phyloP scores from a whole-genome alignment of 2,329 filamentous ascomycete species.

The Scolecobasidium constrictum region DNA sequence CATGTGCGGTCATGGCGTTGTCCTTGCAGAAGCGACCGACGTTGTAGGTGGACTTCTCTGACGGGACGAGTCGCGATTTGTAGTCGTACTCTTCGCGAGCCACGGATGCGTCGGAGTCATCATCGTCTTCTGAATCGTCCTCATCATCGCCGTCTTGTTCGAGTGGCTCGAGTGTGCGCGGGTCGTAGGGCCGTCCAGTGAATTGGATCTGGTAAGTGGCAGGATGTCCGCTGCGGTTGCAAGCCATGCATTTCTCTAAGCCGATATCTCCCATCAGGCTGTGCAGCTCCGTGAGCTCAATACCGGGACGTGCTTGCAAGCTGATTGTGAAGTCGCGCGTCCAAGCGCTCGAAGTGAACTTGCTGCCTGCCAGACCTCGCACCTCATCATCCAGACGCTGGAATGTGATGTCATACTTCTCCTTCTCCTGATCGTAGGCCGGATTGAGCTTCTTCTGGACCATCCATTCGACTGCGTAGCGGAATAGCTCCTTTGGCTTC shows the following conservation, averaged over 20 bases:
- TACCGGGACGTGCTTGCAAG: constrained; percentile 53
- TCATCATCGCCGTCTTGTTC: constrained; percentile 27
- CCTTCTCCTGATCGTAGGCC: constrained; percentile 50
- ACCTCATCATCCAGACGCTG: constrained; percentile 62
- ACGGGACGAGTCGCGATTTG: constrained; percentile 36
- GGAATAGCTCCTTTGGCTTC: constrained; percentile 62
- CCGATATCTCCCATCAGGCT: constrained; percentile 16
- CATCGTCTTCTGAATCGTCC: constrained; percentile 23
- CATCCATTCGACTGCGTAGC: constrained; percentile 67
- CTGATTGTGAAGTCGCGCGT: constrained; percentile 53
- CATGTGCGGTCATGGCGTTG: constrained; percentile 60
- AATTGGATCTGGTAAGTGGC: constrained; percentile 55
- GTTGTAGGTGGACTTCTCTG: constrained; percentile 37
- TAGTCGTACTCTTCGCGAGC: constrained; percentile 34
- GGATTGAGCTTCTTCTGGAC: constrained; percentile 70
- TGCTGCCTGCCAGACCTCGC: constrained; percentile 54
- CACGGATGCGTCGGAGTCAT: constrained; percentile 23
- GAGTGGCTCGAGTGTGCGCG: constrained; percentile 54
- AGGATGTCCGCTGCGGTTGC: constrained; percentile 57
- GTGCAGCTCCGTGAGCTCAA: constrained; percentile 38
- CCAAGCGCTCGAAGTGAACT: constrained; percentile 64
- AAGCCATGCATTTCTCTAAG: constrained; percentile 50
- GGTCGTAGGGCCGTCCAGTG: constrained; percentile 54
- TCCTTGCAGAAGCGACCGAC: constrained; percentile 46
- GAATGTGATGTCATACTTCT: constrained; percentile 59